Conservation (phyloP, 2,329 filamentous ascomycete species). For the Exophiala lecanii-corni region DNA sequence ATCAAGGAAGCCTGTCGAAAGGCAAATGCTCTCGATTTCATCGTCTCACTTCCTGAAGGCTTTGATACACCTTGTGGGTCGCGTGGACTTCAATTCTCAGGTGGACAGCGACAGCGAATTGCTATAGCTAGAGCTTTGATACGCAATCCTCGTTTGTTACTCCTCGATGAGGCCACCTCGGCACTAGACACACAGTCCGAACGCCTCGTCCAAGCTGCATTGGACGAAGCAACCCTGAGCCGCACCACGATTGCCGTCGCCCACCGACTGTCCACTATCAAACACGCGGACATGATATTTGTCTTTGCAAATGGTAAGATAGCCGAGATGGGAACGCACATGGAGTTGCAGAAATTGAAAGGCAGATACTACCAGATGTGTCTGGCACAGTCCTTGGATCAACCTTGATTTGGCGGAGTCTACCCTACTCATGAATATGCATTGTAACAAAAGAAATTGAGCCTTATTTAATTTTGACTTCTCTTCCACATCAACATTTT, state of each 20-base stretch:
- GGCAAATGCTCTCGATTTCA: slow-evolving; percentile 37
- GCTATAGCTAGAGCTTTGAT: slow-evolving; percentile 41
- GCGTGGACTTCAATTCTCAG: slow-evolving; percentile 34
- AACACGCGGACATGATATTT: slow-evolving; percentile 35
- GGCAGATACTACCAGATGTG: slow-evolving; percentile 38
- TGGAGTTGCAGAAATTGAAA: slow-evolving; percentile 35
- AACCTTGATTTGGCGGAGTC: slow-evolving; percentile 11
- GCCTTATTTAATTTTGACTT: too few relatives aligned
- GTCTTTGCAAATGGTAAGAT: slow-evolving; percentile 38
- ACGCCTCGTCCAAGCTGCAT: slow-evolving; percentile 30
- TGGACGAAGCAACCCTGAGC: slow-evolving; percentile 28
- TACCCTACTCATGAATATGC: too few relatives aligned
- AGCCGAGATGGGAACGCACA: slow-evolving; percentile 39
- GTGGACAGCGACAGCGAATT: slow-evolving; percentile 41
- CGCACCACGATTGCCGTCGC: slow-evolving; percentile 36
- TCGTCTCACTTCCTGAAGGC: slow-evolving; percentile 36
- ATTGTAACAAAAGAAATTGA: too few relatives aligned
- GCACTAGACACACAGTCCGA: slow-evolving; percentile 38
- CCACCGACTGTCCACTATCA: slow-evolving; percentile 37
- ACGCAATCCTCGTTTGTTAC: slow-evolving; percentile 31
- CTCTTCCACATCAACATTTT: too few relatives aligned
- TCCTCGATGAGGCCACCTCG: slow-evolving; percentile 43
- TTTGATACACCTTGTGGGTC: slow-evolving; percentile 34
- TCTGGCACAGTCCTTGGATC: slow-evolving; percentile 26
- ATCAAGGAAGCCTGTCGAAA: slow-evolving; percentile 34